Conservation (phyloP, 192 early-diverging fungal species). For the Allomyces macrogynus region DNA sequence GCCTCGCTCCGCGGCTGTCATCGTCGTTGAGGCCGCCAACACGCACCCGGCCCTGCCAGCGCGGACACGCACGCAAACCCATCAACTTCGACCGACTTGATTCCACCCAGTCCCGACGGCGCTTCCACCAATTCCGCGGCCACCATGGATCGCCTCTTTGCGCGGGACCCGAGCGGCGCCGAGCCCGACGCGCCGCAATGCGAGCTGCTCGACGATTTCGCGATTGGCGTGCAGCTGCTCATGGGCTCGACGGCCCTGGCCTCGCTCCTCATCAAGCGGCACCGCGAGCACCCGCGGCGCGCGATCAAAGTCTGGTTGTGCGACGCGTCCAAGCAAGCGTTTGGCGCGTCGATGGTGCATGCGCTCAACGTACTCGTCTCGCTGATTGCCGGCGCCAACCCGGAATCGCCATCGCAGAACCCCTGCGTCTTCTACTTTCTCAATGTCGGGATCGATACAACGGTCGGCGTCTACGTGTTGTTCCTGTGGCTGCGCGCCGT, state of each 20-base stretch:
- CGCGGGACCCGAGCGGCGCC: no score
- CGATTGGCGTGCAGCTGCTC: neutral
- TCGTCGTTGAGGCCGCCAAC: no score
- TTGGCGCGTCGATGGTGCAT: neutral
- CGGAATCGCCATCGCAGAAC: neutral
- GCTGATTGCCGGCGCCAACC: neutral
- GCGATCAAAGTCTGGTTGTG: neutral
- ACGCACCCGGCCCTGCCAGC: no score
- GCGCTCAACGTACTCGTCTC: neutral
- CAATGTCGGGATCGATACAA: neutral
- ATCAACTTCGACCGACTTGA: no score
- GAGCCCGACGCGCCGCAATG: neutral
- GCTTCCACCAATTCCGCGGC: no score
- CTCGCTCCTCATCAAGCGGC: neutral
- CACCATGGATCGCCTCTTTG: no score
- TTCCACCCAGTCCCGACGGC: no score
- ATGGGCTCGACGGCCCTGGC: neutral
- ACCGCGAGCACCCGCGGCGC: neutral
- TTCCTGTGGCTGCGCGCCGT: neutral
- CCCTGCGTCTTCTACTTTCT: neutral
- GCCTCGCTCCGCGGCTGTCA: no score
- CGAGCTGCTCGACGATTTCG: neutral
- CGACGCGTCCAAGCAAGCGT: neutral
- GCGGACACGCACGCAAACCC: no score
- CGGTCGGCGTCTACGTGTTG: neutral